Evolutionary conservation across 768 basidiomycete species (phyloP).

Genomic region (Mycena rosella): DNA sequence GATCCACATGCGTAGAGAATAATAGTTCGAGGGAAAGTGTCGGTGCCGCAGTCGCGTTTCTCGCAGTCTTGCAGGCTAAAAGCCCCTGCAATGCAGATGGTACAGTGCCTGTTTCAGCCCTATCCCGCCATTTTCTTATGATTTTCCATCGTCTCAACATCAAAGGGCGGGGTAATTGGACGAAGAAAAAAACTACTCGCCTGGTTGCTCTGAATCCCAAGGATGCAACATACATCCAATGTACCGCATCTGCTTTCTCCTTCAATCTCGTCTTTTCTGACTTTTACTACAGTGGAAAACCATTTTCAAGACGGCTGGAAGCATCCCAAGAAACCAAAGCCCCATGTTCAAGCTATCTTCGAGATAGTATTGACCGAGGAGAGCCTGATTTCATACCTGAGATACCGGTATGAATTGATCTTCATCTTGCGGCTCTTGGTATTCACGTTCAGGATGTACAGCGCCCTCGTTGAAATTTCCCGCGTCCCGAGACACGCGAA

Average conservation of each 20-base stretch:
- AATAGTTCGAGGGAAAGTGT: slow-evolving; percentile 5
- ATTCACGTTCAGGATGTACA: slow-evolving; percentile 28
- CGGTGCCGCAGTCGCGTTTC: slow-evolving; percentile 27
- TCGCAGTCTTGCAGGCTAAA: slow-evolving; percentile 28
- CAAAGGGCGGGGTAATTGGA: slow-evolving; percentile 17
- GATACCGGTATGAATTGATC: slow-evolving; percentile 56
- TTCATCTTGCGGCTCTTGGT: not conserved
- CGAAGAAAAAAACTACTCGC: slow-evolving; percentile 25
- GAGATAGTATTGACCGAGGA: slow-evolving; percentile 62
- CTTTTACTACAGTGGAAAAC: slow-evolving; percentile 56
- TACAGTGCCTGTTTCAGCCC: slow-evolving; percentile 20
- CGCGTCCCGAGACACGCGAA: slow-evolving; percentile 52
- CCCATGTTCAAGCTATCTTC: slow-evolving; percentile 63
- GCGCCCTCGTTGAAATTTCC: slow-evolving; percentile 47
- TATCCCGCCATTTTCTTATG: slow-evolving; percentile 13
- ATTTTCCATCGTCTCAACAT: slow-evolving; percentile 20
- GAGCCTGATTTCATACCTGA: slow-evolving; percentile 57
- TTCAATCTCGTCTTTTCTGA: slow-evolving; percentile 1
- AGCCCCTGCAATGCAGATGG: not conserved
- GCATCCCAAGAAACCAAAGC: slow-evolving; percentile 65
- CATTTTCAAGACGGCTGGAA: slow-evolving; percentile 68
- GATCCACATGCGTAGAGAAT: slow-evolving; percentile 17
- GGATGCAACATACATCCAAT: slow-evolving; percentile 26
- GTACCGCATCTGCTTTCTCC: slow-evolving; percentile 5
- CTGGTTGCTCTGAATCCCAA: slow-evolving; percentile 30